Conservation (phyloP, 1,139 yeast genomes). For the Starmera stellimalicola region DNA sequence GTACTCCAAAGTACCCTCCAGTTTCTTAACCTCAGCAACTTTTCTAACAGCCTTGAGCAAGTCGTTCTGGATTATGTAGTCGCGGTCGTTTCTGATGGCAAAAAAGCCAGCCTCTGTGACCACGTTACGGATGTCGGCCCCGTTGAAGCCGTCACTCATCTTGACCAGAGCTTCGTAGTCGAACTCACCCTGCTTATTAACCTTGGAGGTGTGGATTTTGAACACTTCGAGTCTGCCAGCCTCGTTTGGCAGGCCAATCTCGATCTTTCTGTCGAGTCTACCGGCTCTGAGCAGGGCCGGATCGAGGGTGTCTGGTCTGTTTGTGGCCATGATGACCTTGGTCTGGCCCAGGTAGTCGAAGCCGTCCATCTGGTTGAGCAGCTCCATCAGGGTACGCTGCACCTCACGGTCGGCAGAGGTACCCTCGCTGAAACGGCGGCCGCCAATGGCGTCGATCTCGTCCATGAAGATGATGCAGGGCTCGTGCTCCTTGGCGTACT, state of each 20-base stretch:
- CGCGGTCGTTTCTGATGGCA: slow-evolving; percentile 96
- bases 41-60: slow-evolving; percentile 97
- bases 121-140: slow-evolving; percentile 97
- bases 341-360: slow-evolving; percentile 96
- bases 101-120: slow-evolving; percentile 99
- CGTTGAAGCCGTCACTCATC: slow-evolving; percentile 98
- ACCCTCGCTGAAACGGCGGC: slow-evolving; percentile 96
- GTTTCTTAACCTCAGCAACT: slow-evolving; percentile 93
- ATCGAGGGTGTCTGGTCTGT: slow-evolving; percentile 96
- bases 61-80: slow-evolving; percentile 87
- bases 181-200: slow-evolving; percentile 88
- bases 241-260: slow-evolving; percentile 93
- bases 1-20: slow-evolving; percentile 93
- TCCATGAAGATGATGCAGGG: slow-evolving; percentile 99
- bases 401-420: slow-evolving; percentile 98
- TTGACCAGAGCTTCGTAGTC: slow-evolving; percentile 96
- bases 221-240: slow-evolving; percentile 91
- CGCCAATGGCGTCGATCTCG: slow-evolving; percentile 99
- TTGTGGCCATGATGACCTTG: slow-evolving; percentile 98
- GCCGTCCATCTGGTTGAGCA: slow-evolving; percentile 98
- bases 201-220: slow-evolving; percentile 85
- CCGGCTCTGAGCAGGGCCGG: slow-evolving; percentile 99
- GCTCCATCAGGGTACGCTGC: slow-evolving; percentile 97
- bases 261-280: slow-evolving; percentile 94
- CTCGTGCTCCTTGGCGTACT: slow-evolving; percentile 96